phyloP scores from a whole-genome alignment of 768 basidiomycete genomes.

The Erythrobasidium yunnanense region DNA sequence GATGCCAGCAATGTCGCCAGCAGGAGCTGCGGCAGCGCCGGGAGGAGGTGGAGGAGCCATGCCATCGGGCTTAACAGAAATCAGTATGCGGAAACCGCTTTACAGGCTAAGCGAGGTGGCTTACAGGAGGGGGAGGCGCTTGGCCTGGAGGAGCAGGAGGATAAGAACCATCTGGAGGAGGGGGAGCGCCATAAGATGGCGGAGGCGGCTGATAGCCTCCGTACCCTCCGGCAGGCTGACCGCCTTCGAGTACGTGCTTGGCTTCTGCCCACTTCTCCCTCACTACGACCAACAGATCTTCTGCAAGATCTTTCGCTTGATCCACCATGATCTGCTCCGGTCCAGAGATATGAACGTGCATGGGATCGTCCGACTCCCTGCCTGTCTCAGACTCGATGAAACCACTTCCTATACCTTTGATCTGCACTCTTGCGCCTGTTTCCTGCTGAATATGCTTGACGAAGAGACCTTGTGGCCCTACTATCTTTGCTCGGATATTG shows the following conservation, averaged over 20 bases:
- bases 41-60: not conserved
- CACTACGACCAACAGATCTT: constrained; percentile 83
- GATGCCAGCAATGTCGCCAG: not conserved
- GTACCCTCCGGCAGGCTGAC: constrained; percentile 3
- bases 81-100: no score
- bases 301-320: constrained; percentile 72
- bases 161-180: constrained; percentile 10
- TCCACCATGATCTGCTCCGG: constrained; percentile 80
- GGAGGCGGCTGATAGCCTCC: constrained; percentile 11
- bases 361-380: constrained; percentile 72
- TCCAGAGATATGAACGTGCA: constrained; percentile 89
- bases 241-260: constrained; percentile 40
- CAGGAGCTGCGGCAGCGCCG: not conserved
- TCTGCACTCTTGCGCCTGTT: constrained; percentile 89
- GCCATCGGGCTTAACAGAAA: constrained; percentile 4
- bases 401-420: constrained; percentile 87
- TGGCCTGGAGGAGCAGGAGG: constrained; percentile 18
- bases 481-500: constrained; percentile 93
- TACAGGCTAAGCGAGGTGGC: not conserved
- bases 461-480: constrained; percentile 90
- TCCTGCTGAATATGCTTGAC: constrained; percentile 98
- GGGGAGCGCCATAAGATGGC: constrained; percentile 16
- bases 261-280: constrained; percentile 77
- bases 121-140: not conserved
- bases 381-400: constrained; percentile 88